phyloP scores from a whole-genome alignment of 2,329 filamentous ascomycete genomes.

The Arachnopeziza araneosa region DNA sequence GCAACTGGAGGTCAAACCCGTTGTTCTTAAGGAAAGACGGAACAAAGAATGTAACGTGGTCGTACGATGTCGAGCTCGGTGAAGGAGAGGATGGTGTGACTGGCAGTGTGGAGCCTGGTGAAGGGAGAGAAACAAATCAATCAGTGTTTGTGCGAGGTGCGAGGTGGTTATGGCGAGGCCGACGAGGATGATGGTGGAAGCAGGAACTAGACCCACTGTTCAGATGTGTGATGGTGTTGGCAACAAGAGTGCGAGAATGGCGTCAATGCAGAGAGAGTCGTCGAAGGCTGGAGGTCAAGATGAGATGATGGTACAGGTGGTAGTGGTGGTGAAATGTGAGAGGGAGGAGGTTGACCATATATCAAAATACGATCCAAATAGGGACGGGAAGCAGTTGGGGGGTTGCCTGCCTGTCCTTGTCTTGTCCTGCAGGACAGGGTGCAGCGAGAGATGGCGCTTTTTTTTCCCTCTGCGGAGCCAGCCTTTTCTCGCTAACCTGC shows the following conservation, averaged over 20 bases:
- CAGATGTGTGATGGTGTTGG: conserved; percentile 16
- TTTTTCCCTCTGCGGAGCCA: not conserved
- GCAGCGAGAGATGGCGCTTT: not conserved
- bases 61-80: conserved; percentile 17
- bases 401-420: not conserved
- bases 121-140: conserved; percentile 13
- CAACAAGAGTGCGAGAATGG: not conserved
- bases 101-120: conserved; percentile 25
- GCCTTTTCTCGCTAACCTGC: not conserved
- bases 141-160: conserved; percentile 17
- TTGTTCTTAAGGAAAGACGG: not conserved
- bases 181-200: conserved; percentile 9
- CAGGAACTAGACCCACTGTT: conserved; percentile 9
- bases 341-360: conserved; percentile 16
- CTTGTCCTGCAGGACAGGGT: not conserved
- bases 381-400: conserved; percentile 10
- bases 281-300: not conserved
- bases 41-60: not conserved
- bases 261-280: not conserved
- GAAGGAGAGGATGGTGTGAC: conserved; percentile 26
- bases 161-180: conserved; percentile 14
- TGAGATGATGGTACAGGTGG: not conserved
- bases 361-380: conserved; percentile 5
- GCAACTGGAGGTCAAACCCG: not conserved
- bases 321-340: not conserved